A percentile compares a stretch with the other conserved stretches of the same genome.
phyloP scores from a whole-genome alignment of 2,329 filamentous ascomycete genomes.

The Cordyceps pruinosa region DNA sequence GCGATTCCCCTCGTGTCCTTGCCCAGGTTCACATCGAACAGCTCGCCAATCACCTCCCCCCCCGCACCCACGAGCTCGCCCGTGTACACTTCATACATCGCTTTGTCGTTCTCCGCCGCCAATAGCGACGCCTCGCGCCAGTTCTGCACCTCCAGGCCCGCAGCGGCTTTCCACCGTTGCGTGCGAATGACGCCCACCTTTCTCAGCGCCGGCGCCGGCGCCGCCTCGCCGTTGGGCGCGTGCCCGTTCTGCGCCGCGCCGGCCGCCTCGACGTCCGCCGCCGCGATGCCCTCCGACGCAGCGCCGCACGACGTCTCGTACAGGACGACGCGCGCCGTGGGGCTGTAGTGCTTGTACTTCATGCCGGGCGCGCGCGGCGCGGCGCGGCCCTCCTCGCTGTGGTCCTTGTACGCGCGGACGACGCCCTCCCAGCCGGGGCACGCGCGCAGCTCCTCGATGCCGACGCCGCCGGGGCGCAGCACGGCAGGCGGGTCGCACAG shows the following conservation, averaged over 20 bases:
- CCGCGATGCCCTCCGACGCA: slow-evolving; percentile 29
- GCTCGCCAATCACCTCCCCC: slow-evolving; percentile 29
- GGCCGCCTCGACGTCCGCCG: slow-evolving; percentile 27
- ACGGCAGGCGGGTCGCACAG: slow-evolving; percentile 74
- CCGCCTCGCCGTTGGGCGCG: slow-evolving; percentile 7
- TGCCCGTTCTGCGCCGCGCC: slow-evolving; percentile 19
- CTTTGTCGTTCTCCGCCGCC: slow-evolving; percentile 21
- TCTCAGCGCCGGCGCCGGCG: slow-evolving; percentile 16
- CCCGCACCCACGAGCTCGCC: slow-evolving; percentile 31
- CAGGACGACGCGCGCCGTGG: slow-evolving; percentile 75
- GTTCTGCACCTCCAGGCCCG: slow-evolving; percentile 29
- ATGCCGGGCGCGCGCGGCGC: slow-evolving; percentile 85
- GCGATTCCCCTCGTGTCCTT: slow-evolving; percentile 67
- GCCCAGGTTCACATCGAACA: slow-evolving; percentile 70
- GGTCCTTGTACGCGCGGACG: slow-evolving; percentile 71
- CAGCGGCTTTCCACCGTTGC: slow-evolving; percentile 41
- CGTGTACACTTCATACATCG: slow-evolving; percentile 35
- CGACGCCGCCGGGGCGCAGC: slow-evolving; percentile 78
- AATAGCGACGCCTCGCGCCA: slow-evolving; percentile 19
- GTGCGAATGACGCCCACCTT: slow-evolving; percentile 51
- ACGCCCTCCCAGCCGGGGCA: slow-evolving; percentile 78
- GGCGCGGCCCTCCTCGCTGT: slow-evolving; percentile 55
- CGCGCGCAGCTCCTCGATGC: slow-evolving; percentile 67
- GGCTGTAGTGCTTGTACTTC: slow-evolving; percentile 98
- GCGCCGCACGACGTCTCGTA: slow-evolving; percentile 54